Evolutionary conservation across 2,329 filamentous ascomycete species (phyloP), one percentile per base, ranked within the genome.

Genomic region (Pseudogymnoascus destructans): DNA sequence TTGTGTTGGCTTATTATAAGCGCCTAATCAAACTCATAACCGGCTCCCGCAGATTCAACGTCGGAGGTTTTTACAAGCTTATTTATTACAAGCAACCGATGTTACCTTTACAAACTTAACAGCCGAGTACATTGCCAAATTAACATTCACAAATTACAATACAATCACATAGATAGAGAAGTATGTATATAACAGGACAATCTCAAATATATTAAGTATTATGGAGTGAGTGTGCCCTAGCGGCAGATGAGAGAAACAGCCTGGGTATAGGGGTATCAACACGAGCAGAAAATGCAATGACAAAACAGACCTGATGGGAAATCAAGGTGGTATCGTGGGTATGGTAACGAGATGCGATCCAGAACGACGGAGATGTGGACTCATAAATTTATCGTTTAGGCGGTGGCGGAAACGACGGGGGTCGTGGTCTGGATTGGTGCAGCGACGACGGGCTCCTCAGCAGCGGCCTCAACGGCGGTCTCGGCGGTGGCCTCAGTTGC

Each of bases 211-310:
- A 70, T 70, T 70, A 70, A 60, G 60, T 70, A 70, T 70, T 70
- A 70, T 58, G 60, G 57, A 61, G 61, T 57, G 59, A 61, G 61
- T 62, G 65, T 69, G 68, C 68, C 68, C 67, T 70, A 70, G 62
- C 67, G 68, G 68, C 68, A 69, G 68, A 69, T 68, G 55, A 61
- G 66, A 68, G 66, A 66, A 66, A 69, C 66, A 67, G 67, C 68
- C 69, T 69, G 68, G 68, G 69, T 70, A 70, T 70, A 69, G 67
- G 66, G 69, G 69, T 70, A 70, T 70, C 69, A 70, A 69, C 67
- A 68, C 67, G 65, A 66, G 65, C 64, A 63, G 59, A 64, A 65
- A 61, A 66, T 64, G 65, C 64, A 63, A 63, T 60, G 57, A 62
- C 57, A 60, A 67, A 63, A 65, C 58, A 61, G 61, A 60, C 58